Evolutionary conservation across 1,139 yeast species (phyloP), one percentile per base, ranked within the genome.

Genomic region (Maudiozyma humilis): DNA sequence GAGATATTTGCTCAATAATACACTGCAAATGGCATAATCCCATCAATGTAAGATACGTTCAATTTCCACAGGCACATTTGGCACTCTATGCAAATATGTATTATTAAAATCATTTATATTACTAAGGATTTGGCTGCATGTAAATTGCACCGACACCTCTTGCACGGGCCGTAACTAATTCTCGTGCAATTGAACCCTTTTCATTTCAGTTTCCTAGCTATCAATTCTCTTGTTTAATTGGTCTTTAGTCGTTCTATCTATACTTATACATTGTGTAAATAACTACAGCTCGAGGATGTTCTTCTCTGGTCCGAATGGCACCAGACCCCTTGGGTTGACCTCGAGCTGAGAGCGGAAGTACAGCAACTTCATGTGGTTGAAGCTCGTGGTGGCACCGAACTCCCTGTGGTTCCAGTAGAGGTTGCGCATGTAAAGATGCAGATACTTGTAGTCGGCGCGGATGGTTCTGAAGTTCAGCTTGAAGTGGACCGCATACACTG

Each of bases 401-500:
- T 80, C 86, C 15, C 79, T 77, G 44, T 75, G 60, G 56, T 82
- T 80, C 95, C 95, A 86, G 67, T 88, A 88, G 55, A 88, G 72
- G 51, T 81, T 76, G 54, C 82, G 71, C 53, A 87, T 63, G 93
- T 95, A 88, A 47, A 76, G 69, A 66, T 85, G 82, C 42, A 87
- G 65, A 54, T 72, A 65, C 16, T 95, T 95, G 62, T 77, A 88
- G 54, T 84, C 82, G 51, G 69, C 69, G 58, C 95, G 76, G 57
- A 88, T 82, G 74, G 77, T 82, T 44, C 78, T 78, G 50, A 84
- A 64, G 63, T 88, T 88, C 65, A 94, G 83, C 68, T 88, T 88
- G 75, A 88, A 88, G 65, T 87, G 95, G 63, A 86, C 94, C 44
- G 80, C 87, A 60, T 87, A 87, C 20, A 84, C 91, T 1, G 89